These are phyloP conservation scores for Forsythia viridissima DNA, from an alignment of 257 asterid species.

Conservation along the genomic window DNA sequence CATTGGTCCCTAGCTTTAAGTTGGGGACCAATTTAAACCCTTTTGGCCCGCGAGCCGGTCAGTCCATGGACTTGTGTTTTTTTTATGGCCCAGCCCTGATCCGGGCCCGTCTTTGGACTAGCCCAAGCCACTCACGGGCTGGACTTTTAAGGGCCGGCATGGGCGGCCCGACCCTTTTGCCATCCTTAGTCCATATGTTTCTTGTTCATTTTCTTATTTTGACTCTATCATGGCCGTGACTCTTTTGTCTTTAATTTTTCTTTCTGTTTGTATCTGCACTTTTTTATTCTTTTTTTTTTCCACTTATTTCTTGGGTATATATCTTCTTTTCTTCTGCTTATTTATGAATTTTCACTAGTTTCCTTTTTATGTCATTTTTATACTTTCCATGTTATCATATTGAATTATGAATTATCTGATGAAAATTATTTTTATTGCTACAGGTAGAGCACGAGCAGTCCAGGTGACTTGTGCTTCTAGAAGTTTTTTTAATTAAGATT, in stretches of 20 bases:
- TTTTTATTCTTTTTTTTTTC: neutral
- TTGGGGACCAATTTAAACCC: too few relatives aligned
- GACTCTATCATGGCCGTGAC: neutral
- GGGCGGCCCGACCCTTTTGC: too few relatives aligned
- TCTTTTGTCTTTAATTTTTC: neutral
- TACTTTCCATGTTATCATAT: neutral
- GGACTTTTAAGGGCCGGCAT: too few relatives aligned
- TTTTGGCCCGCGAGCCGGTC: too few relatives aligned
- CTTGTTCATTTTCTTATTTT: constrained; percentile 16
- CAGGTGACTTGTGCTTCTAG: neutral
- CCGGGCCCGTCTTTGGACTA: too few relatives aligned
- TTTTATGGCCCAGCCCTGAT: too few relatives aligned
- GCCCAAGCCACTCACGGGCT: too few relatives aligned
- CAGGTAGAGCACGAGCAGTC: constrained; percentile 17
- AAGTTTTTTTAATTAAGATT: too few relatives aligned
- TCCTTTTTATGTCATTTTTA: neutral
- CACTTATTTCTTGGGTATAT: neutral
- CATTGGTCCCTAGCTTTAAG: too few relatives aligned
- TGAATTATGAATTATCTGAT: neutral
- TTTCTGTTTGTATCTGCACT: neutral
- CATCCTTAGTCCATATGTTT: constrained; percentile 15
- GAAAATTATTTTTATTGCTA: neutral
- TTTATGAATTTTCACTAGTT: too few relatives aligned
- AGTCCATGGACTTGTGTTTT: too few relatives aligned
- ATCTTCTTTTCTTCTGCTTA: too few relatives aligned